Conservation (phyloP, 208 protist genomes). For the Acanthamoeba divionensis region DNA sequence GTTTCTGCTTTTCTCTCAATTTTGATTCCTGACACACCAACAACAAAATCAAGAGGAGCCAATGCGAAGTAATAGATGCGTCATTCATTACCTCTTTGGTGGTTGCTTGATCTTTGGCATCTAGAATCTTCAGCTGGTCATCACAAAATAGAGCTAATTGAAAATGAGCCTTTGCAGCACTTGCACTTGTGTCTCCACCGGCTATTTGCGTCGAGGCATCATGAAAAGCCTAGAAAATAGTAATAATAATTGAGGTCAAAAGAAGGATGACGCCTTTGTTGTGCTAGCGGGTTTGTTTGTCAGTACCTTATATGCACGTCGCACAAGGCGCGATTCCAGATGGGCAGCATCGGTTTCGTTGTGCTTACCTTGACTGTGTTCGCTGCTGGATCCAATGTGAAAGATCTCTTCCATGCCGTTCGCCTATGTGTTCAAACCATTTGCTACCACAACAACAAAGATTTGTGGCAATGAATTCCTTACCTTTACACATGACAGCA, state of each 20-base stretch:
- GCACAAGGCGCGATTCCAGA: too few relatives aligned
- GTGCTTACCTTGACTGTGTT: not conserved
- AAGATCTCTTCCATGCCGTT: slow-evolving; percentile 45
- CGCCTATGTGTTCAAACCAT: not conserved
- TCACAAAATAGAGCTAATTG: slow-evolving; percentile 77
- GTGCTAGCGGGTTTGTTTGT: too few relatives aligned
- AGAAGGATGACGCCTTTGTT: too few relatives aligned
- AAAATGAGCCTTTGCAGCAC: slow-evolving; percentile 61
- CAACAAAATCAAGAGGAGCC: not conserved
- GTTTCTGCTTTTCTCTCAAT: not conserved
- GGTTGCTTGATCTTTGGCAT: not conserved
- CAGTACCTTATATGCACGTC: too few relatives aligned
- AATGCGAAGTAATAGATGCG: not conserved
- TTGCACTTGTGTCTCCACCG: not conserved
- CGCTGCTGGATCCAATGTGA: not conserved
- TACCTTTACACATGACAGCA: slow-evolving; percentile 28
- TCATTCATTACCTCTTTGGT: not conserved
- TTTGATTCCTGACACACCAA: slow-evolving; percentile 4
- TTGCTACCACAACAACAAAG: not conserved
- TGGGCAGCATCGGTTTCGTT: not conserved
- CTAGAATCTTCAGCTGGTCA: slow-evolving; percentile 61
- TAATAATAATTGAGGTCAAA: not conserved
- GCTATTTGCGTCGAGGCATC: not conserved
- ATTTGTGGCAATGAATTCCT: not conserved
- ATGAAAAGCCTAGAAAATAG: slow-evolving; percentile 37